Evolutionary conservation across 129 eudicot species (phyloP).

Genomic region (Mikania micrantha): DNA sequence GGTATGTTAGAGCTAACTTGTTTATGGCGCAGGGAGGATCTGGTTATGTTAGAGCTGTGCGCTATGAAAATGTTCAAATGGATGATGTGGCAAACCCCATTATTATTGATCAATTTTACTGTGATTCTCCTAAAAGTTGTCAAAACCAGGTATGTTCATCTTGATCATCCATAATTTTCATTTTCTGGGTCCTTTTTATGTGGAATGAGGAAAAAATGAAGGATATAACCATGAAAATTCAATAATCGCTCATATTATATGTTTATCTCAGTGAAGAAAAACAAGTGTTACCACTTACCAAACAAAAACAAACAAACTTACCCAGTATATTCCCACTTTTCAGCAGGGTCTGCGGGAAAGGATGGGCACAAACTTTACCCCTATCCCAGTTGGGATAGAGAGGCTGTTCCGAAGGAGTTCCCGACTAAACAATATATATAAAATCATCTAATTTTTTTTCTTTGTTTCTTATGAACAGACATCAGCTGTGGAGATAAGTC

Average conservation of each 20-base stretch:
- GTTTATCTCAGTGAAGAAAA: neutral
- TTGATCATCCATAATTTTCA: neutral
- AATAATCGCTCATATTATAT: neutral
- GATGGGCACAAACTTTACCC: too few species aligned
- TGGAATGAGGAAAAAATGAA: neutral
- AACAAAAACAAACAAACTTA: too few species aligned
- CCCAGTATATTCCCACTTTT: too few species aligned
- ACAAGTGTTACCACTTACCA: neutral
- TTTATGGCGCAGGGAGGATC: constrained; percentile 79
- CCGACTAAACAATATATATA: too few species aligned
- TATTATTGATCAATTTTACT: constrained; percentile 87
- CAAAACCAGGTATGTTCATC: constrained; percentile 55
- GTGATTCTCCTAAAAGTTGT: constrained; percentile 89
- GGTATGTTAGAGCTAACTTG: constrained; percentile 15
- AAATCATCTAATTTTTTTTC: neutral
- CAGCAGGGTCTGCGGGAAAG: too few species aligned
- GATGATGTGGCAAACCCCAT: constrained; percentile 83
- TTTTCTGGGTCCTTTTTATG: constrained; percentile 2
- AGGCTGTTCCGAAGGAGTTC: too few species aligned
- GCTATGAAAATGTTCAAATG: constrained; percentile 71
- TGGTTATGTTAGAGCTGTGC: constrained; percentile 69
- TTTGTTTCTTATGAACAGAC: constrained; percentile 36
- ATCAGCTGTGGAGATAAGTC: constrained; percentile 77
- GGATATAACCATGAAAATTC: neutral
- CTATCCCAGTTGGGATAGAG: too few species aligned